Percentiles rank a stretch among this genome's conserved stretches.
Conservation (phyloP, 495 filamentous ascomycete genomes). For the Cairneyella variabilis region DNA sequence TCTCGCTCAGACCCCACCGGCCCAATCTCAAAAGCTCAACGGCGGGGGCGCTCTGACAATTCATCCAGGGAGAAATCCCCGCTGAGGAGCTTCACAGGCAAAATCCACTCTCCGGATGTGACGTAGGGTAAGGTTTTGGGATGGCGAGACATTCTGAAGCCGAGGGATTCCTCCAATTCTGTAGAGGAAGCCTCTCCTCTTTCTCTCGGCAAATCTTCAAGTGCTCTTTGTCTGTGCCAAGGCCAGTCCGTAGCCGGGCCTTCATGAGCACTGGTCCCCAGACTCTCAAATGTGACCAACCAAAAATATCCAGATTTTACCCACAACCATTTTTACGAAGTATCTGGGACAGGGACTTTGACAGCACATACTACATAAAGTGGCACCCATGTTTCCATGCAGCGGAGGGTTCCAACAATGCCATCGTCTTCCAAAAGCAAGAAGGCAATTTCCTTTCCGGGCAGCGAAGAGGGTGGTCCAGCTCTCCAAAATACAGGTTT, state of each 20-base stretch:
- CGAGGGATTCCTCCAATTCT: background rate
- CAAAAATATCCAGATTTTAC: background rate
- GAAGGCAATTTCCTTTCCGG: background rate
- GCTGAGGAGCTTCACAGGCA: conserved; percentile 1
- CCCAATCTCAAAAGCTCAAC: conserved; percentile 7
- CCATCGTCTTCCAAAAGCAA: background rate
- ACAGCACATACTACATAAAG: conserved; percentile 17
- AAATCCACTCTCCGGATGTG: conserved; percentile 8
- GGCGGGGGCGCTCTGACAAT: conserved; percentile 11
- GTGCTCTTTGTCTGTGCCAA: background rate
- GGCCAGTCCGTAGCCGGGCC: background rate
- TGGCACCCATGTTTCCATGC: conserved; percentile 4
- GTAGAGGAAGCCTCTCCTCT: background rate
- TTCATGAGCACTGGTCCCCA: background rate
- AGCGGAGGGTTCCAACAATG: background rate
- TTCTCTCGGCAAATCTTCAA: background rate
- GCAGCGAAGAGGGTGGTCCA: conserved; percentile 1
- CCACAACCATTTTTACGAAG: background rate
- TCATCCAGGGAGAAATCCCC: background rate
- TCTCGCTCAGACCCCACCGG: no score
- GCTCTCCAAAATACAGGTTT: background rate
- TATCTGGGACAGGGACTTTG: conserved; percentile 9
- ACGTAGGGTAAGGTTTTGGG: conserved; percentile 12
- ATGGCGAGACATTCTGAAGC: conserved; percentile 11
- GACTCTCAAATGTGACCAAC: background rate